These are phyloP conservation scores for Dryas integrifolia DNA, from an alignment of 331 rosid species.

Conservation along the genomic window DNA sequence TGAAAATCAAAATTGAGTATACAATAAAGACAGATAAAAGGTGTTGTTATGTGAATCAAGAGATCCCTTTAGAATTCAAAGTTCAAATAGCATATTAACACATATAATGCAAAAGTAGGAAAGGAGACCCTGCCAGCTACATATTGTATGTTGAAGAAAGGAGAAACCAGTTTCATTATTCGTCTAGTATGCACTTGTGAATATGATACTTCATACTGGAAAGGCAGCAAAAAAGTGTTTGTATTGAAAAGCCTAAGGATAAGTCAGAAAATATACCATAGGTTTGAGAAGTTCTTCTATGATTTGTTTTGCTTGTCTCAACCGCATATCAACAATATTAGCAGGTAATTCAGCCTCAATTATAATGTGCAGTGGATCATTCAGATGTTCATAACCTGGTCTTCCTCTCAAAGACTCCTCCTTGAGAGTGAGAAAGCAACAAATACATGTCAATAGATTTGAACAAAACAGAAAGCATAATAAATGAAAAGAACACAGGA, in stretches of 20 bases:
- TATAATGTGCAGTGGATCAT: conserved; percentile 84
- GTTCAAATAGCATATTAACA: not conserved
- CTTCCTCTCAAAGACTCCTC: conserved; percentile 83
- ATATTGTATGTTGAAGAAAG: not conserved
- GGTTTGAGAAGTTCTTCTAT: conserved; percentile 91
- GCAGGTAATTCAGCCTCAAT: conserved; percentile 94
- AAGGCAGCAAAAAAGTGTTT: conserved; percentile 10
- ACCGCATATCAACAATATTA: conserved; percentile 56
- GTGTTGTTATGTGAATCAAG: not conserved
- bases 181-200: not conserved
- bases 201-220: not conserved
- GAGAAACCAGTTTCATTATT: not conserved
- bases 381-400: conserved; percentile 93
- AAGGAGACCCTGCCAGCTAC: not conserved
- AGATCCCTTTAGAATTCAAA: not conserved
- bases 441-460: conserved; percentile 20
- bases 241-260: not conserved
- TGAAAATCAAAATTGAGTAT: conserved; percentile 51
- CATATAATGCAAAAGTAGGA: not conserved
- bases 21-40: conserved; percentile 32
- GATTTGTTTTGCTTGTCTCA: conserved; percentile 89
- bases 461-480: conserved; percentile 8
- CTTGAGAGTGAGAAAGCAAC: conserved; percentile 36
- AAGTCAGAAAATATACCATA: conserved; percentile 56
- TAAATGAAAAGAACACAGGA: not conserved